Percentiles rank a stretch among this genome's conserved stretches.
Evolutionary conservation across 352 stramenopile species (phyloP).

Genomic region (Halophytophthora polymorphica): DNA sequence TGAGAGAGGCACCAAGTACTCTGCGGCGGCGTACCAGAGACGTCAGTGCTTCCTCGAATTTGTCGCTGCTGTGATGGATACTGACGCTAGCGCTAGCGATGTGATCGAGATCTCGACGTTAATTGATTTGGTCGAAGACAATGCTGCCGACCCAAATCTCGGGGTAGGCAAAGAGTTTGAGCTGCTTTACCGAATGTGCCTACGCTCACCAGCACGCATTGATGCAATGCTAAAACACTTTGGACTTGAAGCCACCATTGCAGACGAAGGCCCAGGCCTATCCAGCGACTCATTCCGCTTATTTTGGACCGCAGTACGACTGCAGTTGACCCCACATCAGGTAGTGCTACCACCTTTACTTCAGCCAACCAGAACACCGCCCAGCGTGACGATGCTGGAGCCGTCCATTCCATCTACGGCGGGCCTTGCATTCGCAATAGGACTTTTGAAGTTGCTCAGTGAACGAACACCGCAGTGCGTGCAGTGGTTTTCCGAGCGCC

Average conservation of each 20-base stretch:
- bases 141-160: neutral
- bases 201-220: constrained; percentile 5
- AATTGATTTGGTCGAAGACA: constrained; percentile 4
- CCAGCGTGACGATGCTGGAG: constrained; percentile 11
- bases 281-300: constrained; percentile 2
- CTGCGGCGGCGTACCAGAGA: constrained; percentile 4
- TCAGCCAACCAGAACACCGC: neutral
- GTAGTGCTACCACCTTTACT: constrained; percentile 4
- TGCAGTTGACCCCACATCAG: constrained; percentile 4
- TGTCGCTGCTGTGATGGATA: constrained; percentile 9
- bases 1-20: neutral
- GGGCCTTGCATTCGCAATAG: constrained; percentile 8
- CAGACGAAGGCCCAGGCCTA: neutral
- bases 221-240: constrained; percentile 4
- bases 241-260: neutral
- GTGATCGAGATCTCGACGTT: constrained; percentile 1
- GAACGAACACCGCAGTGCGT: neutral
- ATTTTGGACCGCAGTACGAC: constrained; percentile 9
- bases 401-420: constrained; percentile 2
- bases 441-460: constrained; percentile 12
- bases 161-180: constrained; percentile 15
- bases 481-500: constrained; percentile 11
- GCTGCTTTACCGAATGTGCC: constrained; percentile 10
- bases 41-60: constrained; percentile 18
- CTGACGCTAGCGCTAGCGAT: constrained; percentile 2